Evolutionary conservation across 169 alveolate genomes (phyloP), one percentile per base, ranked within the genome.

Genomic region (Eimeria brunetti): DNA sequence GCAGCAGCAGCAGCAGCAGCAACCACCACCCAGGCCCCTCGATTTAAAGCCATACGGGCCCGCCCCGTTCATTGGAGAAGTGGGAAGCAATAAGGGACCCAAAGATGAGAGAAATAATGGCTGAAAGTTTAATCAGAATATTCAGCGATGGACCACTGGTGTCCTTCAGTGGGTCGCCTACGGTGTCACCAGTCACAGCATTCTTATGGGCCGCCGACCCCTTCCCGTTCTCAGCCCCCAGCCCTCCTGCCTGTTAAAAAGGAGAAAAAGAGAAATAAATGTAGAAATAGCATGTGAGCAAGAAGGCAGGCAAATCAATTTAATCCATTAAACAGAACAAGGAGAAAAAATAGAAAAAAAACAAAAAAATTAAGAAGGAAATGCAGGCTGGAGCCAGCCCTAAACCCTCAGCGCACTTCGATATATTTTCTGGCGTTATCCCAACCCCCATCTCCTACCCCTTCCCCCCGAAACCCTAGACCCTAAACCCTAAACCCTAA

Each of bases 111-210:
- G 98, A 97, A 73, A 97, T 94, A 89, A 98, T 97, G 46, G 99
- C 98, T 51, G 98, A 96, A 30, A 98, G 97, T 96, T 98, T 98
- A 62, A 98, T 95, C 56, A 97, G 94, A 93, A 98, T 98, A 96
- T 98, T 97, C 93, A 98, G 96, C 41, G 98, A 96, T 27, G 99
- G 99, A 41, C 99, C 99, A 41, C 98, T 97, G 71, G 99, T 99
- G 88, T 98, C 99, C 97, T 99, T 99, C 89, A 99, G 96, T 69
- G 99, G 99, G 95, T 98, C 99, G 41, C 99, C 99, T 85, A 98
- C 96, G 33, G 97, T 95, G 60, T 94, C 96, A 98, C 98, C 99
- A 95, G 97, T 97, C 76, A 98, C 98, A 33, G 99, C 98, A 89
- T 97, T 97, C 94, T 98, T 97, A 95, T 97, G 98, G 2, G 98